A percentile compares a stretch with the other conserved stretches of the same genome.
phyloP scores from a whole-genome alignment of 2,329 filamentous ascomycete species.

The Colletotrichum tamarilloi region DNA sequence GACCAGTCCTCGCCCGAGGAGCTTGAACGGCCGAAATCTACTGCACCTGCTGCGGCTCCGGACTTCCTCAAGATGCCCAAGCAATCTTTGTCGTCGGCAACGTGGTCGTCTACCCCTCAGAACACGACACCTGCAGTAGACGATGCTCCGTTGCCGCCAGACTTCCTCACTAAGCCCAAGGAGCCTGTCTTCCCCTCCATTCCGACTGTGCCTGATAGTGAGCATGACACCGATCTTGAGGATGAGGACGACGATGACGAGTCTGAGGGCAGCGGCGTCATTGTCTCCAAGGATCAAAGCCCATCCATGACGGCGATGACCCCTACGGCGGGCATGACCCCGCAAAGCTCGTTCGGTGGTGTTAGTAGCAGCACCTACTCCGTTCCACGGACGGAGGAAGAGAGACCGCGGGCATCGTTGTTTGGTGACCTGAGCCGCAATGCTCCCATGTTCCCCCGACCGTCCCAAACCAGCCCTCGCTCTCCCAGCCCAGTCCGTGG shows the following conservation, averaged over 20 bases:
- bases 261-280: slow-evolving; percentile 71
- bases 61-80: slow-evolving; percentile 34
- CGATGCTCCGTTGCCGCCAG: slow-evolving; percentile 55
- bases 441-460: slow-evolving; percentile 65
- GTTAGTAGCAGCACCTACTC: slow-evolving; percentile 58
- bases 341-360: slow-evolving; percentile 69
- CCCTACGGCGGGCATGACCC: slow-evolving; percentile 63
- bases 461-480: slow-evolving; percentile 69
- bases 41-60: slow-evolving; percentile 35
- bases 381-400: slow-evolving; percentile 58
- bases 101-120: slow-evolving; percentile 29
- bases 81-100: slow-evolving; percentile 30
- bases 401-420: slow-evolving; percentile 54
- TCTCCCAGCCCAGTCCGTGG: slow-evolving; percentile 78
- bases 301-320: slow-evolving; percentile 57
- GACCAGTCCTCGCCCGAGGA: not conserved
- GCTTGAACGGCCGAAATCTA: slow-evolving; percentile 35
- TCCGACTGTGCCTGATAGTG: slow-evolving; percentile 34
- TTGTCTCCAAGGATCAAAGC: slow-evolving; percentile 73
- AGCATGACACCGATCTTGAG: slow-evolving; percentile 43
- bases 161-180: slow-evolving; percentile 42
- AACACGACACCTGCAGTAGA: slow-evolving; percentile 39
- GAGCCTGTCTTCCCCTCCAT: slow-evolving; percentile 41
- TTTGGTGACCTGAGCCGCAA: slow-evolving; percentile 66
- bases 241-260: slow-evolving; percentile 61